A percentile compares a stretch with the other conserved stretches of the same genome.
These are phyloP conservation scores for Acacia pycnantha DNA, from an alignment of 331 rosid genomes.

Conservation along the genomic window DNA sequence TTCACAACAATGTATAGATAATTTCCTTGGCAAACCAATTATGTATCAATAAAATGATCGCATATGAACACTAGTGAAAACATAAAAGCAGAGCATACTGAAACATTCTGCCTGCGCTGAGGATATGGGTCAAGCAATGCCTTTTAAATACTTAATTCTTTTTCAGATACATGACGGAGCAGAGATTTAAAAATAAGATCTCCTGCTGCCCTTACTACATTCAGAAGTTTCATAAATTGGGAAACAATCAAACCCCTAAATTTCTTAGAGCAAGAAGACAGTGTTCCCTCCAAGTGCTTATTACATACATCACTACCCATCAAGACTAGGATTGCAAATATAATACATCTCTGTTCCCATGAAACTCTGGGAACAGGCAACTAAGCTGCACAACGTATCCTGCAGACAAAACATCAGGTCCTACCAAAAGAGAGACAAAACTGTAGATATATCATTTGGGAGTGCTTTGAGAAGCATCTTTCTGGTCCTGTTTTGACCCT, in stretches of 20 bases:
- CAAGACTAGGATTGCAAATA: neutral
- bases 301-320: constrained; percentile 1
- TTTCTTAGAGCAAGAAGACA: neutral
- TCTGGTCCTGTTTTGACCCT: constrained; percentile 46
- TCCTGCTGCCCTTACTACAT: neutral
- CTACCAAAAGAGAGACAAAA: neutral
- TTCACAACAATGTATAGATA: neutral
- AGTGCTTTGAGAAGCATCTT: constrained; percentile 38
- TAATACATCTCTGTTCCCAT: neutral
- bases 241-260: neutral
- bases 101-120: neutral
- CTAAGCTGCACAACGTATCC: neutral
- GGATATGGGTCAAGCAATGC: neutral
- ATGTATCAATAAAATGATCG: neutral
- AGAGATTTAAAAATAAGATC: neutral
- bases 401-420: neutral
- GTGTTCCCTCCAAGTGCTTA: neutral
- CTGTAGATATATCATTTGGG: neutral
- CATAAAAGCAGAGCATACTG: neutral
- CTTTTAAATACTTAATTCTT: neutral
- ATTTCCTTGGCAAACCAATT: neutral
- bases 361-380: neutral
- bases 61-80: neutral
- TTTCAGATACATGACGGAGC: neutral
- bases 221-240: neutral